Evolutionary conservation across 768 basidiomycete genomes (phyloP).

Genomic region (Suillus discolor): DNA sequence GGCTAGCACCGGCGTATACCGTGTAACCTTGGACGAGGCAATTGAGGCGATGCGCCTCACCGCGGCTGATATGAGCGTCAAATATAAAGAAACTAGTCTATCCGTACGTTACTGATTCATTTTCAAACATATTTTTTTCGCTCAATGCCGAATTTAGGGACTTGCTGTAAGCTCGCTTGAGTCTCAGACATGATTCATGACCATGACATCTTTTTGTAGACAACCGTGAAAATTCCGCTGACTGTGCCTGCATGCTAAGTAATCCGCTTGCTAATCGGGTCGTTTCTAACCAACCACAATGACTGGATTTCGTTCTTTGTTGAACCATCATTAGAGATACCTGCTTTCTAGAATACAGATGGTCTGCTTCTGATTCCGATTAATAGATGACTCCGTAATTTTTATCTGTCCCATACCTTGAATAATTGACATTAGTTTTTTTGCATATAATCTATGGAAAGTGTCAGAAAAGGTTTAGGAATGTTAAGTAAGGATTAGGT

Average conservation of each 20-base stretch:
- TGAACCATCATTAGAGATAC: background rate
- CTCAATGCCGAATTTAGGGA: conserved; percentile 39
- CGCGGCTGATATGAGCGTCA: conserved; percentile 91
- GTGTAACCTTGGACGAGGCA: conserved; percentile 90
- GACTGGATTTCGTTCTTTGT: background rate
- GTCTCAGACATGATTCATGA: conserved; percentile 8
- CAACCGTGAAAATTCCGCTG: conserved; percentile 81
- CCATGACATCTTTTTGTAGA: conserved; percentile 39
- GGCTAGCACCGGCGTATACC: conserved; percentile 86
- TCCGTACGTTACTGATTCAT: conserved; percentile 53
- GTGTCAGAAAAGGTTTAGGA: too few species aligned
- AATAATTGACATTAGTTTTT: background rate
- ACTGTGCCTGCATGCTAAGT: conserved; percentile 79
- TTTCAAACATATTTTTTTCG: background rate
- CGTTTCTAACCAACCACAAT: background rate
- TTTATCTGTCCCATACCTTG: background rate
- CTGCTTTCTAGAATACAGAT: background rate
- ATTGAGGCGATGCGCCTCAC: conserved; percentile 95
- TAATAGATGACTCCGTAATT: background rate
- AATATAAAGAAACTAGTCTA: conserved; percentile 95
- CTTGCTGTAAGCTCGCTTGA: conserved; percentile 50
- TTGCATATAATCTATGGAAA: too few species aligned
- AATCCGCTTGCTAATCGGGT: background rate
- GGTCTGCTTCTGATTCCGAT: background rate
- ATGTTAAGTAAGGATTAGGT: too few species aligned